Evolutionary conservation across 495 filamentous ascomycete genomes (phyloP).

Genomic region (Penicillium silybi): DNA sequence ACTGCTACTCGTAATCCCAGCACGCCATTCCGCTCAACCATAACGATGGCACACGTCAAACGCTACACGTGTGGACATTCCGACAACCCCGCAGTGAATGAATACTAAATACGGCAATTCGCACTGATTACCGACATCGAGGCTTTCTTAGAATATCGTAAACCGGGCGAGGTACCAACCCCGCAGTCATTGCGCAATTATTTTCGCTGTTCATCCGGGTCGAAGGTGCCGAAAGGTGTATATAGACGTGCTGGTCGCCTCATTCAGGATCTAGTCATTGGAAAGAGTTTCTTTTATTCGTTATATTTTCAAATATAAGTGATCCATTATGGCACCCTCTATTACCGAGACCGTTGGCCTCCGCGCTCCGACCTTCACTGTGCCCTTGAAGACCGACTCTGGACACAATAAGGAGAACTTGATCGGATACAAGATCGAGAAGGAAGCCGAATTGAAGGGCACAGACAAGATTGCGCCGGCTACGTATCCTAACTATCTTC

Average conservation of each 20-base stretch:
- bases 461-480: constrained; percentile 46
- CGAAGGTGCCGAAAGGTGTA: background rate
- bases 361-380: constrained; percentile 30
- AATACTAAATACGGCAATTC: background rate
- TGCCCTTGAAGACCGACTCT: constrained; percentile 33
- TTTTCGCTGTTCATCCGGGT: background rate
- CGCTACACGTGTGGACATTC: background rate
- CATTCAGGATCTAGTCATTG: background rate
- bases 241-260: background rate
- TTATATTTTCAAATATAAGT: too few species aligned
- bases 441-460: constrained; percentile 42
- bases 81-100: background rate
- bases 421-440: constrained; percentile 47
- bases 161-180: background rate
- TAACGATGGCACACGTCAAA: background rate
- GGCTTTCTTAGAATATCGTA: background rate
- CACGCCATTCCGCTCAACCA: background rate
- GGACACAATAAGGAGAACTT: constrained; percentile 63
- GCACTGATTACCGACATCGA: background rate
- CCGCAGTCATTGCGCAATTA: background rate
- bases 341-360: constrained; percentile 43
- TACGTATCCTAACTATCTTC: constrained; percentile 69
- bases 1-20: background rate
- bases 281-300: too few species aligned
- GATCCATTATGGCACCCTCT: constrained; percentile 56